Evolutionary conservation across 75 land plant genomes (phyloP).

Genomic region (Adiantum capillusveneris): DNA sequence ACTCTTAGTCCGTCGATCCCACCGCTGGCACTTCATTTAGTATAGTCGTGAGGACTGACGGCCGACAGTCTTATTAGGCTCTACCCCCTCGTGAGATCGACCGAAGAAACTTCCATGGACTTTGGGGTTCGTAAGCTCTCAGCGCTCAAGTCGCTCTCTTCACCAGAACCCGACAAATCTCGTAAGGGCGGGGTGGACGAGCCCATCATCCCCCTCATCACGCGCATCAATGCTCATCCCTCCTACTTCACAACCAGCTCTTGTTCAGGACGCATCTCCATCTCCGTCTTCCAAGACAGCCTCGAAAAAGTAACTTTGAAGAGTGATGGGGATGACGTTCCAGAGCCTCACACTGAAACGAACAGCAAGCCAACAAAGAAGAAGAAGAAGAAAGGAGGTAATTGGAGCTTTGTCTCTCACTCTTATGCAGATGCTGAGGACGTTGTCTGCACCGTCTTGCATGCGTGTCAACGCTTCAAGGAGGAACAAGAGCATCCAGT

Average conservation of each 20-base stretch:
- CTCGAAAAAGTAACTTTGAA: background rate
- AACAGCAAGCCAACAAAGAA: constrained; percentile 12
- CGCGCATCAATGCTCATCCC: constrained; percentile 55
- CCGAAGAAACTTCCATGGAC: too few species aligned
- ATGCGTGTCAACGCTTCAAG: background rate
- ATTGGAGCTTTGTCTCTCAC: constrained; percentile 47
- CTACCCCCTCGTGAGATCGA: too few species aligned
- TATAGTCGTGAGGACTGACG: too few species aligned
- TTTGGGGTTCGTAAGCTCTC: constrained; percentile 56
- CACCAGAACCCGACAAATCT: constrained; percentile 57
- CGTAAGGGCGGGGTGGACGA: constrained; percentile 76
- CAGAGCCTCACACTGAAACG: background rate
- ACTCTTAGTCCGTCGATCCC: too few species aligned
- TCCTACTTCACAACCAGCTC: constrained; percentile 92
- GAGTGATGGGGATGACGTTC: background rate
- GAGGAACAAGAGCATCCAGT: constrained; percentile 3
- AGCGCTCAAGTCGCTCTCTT: constrained; percentile 33
- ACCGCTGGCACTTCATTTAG: too few species aligned
- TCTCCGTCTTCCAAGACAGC: constrained; percentile 37
- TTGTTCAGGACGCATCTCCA: constrained; percentile 93
- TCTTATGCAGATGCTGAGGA: constrained; percentile 28
- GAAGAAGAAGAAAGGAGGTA: constrained; percentile 54
- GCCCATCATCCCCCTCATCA: constrained; percentile 59
- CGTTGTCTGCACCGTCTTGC: constrained; percentile 7
- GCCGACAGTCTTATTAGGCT: too few species aligned